Base-by-base conservation (phyloP, 139 green algal species). In the Micromonas commoda region DNA sequence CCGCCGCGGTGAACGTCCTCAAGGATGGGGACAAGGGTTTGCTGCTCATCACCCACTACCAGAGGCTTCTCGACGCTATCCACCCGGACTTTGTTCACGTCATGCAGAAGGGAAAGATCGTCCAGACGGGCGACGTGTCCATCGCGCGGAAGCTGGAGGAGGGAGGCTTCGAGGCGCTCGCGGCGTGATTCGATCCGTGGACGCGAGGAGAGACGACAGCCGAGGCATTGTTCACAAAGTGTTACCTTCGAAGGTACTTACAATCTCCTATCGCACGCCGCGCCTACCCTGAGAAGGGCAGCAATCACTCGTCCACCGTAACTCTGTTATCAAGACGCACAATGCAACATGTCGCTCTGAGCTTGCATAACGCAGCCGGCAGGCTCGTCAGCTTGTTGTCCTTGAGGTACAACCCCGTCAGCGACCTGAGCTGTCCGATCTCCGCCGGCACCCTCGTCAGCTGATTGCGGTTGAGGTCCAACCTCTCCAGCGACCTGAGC, bases 1-100 rank as follows among this genome's bases (percentile, higher is more conserved):
- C 83, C 24, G 81, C 86, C 63, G 89, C 91, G 2, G 88, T 96
- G 29, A 95, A 96, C 65, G 86, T 81, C 23, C 78, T 96, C 9
- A 91, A 87, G 24, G 37, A 35, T 2, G 61, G 29, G 16, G 74
- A 71, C 3, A 72, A 80, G 31, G 89, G 87, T 31, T 86, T 97
- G 26, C 82, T 99, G 20, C 93, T 99, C 91, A 96, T 99, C 64
- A 99, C 95, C 0, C 95, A 99, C 84, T 99, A 99, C 87, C 96
- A 97, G 84, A 76, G 91, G 32, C 82, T 96, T 66, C 83, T 96
- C 28, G 89, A 96, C 72, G 91, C 91, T 66, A 92, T 96, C 77
- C 67, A 83, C 34, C 91, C 89, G 9, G 87, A 94, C 71, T 82
- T 81, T 29, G 89, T 96, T 53, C 91, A 96, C 81, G 88, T 96